phyloP scores from a whole-genome alignment of 2,329 filamentous ascomycete genomes.

The Meredithiella fracta region DNA sequence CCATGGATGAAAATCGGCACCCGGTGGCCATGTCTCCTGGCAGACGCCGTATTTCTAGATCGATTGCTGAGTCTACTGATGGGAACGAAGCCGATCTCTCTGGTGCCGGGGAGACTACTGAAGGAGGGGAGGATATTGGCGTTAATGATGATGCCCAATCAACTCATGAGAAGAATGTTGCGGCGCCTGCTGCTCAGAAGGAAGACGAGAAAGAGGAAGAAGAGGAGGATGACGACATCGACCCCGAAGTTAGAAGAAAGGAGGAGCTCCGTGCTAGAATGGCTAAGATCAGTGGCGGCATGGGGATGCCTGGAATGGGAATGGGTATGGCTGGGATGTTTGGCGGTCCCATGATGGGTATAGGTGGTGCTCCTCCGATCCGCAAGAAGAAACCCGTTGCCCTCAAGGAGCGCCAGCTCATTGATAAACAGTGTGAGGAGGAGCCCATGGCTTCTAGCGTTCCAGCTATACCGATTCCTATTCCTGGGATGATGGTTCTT shows the following conservation, averaged over 20 bases:
- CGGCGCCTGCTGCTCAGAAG: constrained; percentile 13
- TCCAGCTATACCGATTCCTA: constrained; percentile 35
- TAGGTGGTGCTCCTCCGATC: constrained; percentile 30
- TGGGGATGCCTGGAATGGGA: constrained; percentile 92
- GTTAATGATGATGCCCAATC: constrained; percentile 20
- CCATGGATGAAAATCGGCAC: constrained; percentile 31
- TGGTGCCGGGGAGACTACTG: constrained; percentile 46
- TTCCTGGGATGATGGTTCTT: constrained; percentile 45
- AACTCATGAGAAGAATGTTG: constrained; percentile 15
- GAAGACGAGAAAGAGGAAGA: constrained; percentile 30
- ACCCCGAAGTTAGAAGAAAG: constrained; percentile 70
- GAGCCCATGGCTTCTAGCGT: constrained; percentile 18
- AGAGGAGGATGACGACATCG: constrained; percentile 63
- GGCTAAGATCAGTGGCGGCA: constrained; percentile 96
- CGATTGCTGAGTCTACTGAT: constrained; percentile 26
- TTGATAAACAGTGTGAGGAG: constrained; percentile 28
- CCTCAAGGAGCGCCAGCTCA: constrained; percentile 24
- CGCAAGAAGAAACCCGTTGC: constrained; percentile 38
- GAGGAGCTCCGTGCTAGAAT: constrained; percentile 86
- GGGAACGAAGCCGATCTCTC: constrained; percentile 51
- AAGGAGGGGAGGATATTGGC: constrained; percentile 44
- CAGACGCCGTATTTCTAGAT: constrained; percentile 27
- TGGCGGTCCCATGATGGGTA: constrained; percentile 52
- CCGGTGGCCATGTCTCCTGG: constrained; percentile 36
- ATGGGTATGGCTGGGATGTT: constrained; percentile 97